Evolutionary conservation across 306 rosid genomes (phyloP).

Genomic region (Acacia confusa): DNA sequence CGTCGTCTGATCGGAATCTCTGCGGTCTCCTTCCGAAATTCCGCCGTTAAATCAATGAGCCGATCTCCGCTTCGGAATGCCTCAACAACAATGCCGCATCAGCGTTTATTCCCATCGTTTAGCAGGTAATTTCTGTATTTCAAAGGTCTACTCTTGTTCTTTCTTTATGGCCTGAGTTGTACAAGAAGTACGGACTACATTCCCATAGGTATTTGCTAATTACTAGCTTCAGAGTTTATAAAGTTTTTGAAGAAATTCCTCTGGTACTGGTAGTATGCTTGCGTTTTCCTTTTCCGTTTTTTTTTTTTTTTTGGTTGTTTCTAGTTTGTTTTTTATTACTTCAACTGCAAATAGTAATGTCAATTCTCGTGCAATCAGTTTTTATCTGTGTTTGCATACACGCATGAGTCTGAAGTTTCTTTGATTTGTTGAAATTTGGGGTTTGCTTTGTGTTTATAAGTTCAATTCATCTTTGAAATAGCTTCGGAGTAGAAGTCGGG

Average conservation of each 20-base stretch:
- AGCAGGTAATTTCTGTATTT: conserved; percentile 8
- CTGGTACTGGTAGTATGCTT: not conserved
- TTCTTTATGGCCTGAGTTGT: not conserved
- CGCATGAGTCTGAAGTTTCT: not conserved
- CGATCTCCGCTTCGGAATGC: conserved; percentile 19
- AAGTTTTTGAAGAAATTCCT: not conserved
- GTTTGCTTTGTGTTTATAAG: not conserved
- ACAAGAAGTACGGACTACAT: no score
- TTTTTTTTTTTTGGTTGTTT: no score
- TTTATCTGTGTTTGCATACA: not conserved
- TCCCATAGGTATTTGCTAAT: no score
- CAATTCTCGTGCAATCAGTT: not conserved
- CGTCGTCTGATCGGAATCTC: conserved; percentile 10
- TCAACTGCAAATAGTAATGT: not conserved
- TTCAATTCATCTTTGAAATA: not conserved
- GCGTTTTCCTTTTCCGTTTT: not conserved
- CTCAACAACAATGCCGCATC: not conserved
- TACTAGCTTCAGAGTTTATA: no score
- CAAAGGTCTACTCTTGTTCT: not conserved
- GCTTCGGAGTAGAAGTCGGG: not conserved
- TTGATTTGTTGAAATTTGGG: not conserved
- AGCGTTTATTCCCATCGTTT: not conserved
- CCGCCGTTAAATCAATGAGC: conserved; percentile 6
- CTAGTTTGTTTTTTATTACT: not conserved
- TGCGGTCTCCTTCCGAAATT: conserved; percentile 20